phyloP scores from a whole-genome alignment of 306 rosid species.

The Fragaria iinumae region DNA sequence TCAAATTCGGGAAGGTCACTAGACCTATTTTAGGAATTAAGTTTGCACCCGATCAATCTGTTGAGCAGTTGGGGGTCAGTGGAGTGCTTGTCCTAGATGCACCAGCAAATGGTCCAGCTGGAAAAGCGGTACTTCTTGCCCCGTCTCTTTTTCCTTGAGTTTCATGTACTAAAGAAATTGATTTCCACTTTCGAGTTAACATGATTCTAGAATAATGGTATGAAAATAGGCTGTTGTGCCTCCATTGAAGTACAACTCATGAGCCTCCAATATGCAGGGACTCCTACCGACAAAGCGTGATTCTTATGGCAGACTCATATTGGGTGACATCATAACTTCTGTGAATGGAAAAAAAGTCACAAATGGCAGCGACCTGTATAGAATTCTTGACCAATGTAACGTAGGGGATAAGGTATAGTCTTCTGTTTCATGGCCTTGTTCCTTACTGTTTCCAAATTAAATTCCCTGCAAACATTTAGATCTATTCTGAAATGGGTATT shows the following conservation, averaged over 20 bases:
- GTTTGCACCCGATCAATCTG: slow-evolving; percentile 99
- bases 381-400: slow-evolving; percentile 94
- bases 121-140: slow-evolving; percentile 70
- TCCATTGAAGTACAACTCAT: slow-evolving; percentile 9
- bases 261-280: slow-evolving; percentile 53
- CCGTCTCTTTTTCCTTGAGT: background rate
- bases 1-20: slow-evolving; percentile 91
- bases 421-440: background rate
- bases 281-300: slow-evolving; percentile 82
- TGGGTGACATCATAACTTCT: slow-evolving; percentile 94
- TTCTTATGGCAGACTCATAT: slow-evolving; percentile 82
- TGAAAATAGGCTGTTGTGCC: background rate
- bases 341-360: slow-evolving; percentile 75
- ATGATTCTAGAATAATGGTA: slow-evolving; percentile 1
- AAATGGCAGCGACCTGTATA: slow-evolving; percentile 91
- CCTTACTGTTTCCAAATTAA: background rate
- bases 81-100: slow-evolving; percentile 98
- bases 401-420: slow-evolving; percentile 81
- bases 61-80: slow-evolving; percentile 89
- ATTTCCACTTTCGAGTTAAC: slow-evolving; percentile 10
- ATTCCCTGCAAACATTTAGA: background rate
- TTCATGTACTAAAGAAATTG: background rate
- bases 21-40: slow-evolving; percentile 96
- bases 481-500: background rate
- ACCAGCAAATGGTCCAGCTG: slow-evolving; percentile 87